phyloP scores from a whole-genome alignment of 2,329 filamentous ascomycete genomes.

The Penicillium crustosum region DNA sequence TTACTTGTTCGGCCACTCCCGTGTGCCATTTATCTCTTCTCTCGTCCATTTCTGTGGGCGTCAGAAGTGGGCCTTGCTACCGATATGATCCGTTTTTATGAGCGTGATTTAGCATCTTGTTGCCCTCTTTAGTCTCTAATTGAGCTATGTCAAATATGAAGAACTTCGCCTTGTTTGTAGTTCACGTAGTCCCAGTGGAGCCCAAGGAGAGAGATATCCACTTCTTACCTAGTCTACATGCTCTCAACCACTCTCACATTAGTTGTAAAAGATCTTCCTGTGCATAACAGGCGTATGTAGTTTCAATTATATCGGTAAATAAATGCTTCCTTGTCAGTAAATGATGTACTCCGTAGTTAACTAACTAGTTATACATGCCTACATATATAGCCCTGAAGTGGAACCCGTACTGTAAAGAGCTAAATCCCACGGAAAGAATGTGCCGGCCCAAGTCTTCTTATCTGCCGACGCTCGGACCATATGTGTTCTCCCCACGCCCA shows the following conservation, averaged over 20 bases:
- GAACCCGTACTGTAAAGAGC: neutral
- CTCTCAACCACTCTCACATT: neutral
- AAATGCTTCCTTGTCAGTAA: neutral
- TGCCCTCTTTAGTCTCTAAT: neutral
- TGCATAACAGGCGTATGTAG: neutral
- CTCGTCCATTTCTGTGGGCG: neutral
- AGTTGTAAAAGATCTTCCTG: neutral
- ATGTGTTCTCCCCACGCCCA: conserved; percentile 15
- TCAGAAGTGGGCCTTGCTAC: conserved; percentile 21
- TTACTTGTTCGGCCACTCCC: conserved; percentile 20
- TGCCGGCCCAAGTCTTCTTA: conserved; percentile 23
- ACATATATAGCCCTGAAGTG: neutral
- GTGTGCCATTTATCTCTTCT: conserved; percentile 20
- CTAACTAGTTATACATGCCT: no score
- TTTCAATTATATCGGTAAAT: neutral
- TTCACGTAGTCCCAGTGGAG: neutral
- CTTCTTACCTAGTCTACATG: neutral
- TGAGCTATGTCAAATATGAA: neutral
- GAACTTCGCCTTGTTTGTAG: neutral
- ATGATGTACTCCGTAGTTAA: neutral
- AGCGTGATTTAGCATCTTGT: conserved; percentile 10
- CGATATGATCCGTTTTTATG: conserved; percentile 23
- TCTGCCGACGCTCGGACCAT: conserved; percentile 29
- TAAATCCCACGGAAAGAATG: conserved; percentile 12
- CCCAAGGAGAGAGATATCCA: neutral